Evolutionary conservation across 1,284 basidiomycete species (phyloP).

Genomic region (Microbotryomycetes sp.): DNA sequence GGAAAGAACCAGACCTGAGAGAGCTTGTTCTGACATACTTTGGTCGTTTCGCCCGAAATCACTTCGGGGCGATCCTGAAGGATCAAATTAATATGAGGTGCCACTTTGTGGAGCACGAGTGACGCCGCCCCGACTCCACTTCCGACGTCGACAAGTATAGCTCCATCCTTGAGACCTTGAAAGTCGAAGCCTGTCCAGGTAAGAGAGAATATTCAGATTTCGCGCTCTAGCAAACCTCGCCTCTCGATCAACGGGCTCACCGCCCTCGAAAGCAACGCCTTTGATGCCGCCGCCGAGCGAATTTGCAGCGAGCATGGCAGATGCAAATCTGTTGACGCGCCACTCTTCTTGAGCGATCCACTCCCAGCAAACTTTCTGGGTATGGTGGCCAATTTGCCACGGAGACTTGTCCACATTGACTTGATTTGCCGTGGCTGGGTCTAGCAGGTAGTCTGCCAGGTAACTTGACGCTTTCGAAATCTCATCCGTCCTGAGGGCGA

Average conservation of each 20-base stretch:
- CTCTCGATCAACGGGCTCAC: too few species aligned
- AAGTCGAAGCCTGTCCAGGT: constrained; percentile 6
- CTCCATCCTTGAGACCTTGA: constrained; percentile 46
- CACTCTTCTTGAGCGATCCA: not conserved
- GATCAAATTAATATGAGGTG: constrained; percentile 52
- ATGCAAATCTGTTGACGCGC: not conserved
- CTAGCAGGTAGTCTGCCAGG: constrained; percentile 44
- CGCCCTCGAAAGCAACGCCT: not conserved
- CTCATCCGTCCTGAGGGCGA: constrained; percentile 54
- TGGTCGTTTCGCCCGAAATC: constrained; percentile 47
- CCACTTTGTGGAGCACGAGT: constrained; percentile 56
- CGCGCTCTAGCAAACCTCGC: too few species aligned
- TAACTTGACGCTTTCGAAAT: constrained; percentile 61
- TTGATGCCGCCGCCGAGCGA: not conserved
- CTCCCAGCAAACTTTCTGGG: constrained; percentile 18
- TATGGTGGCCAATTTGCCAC: constrained; percentile 41
- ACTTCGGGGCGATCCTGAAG: constrained; percentile 63
- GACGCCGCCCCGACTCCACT: constrained; percentile 66
- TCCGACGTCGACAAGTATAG: constrained; percentile 62
- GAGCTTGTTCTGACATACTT: not conserved
- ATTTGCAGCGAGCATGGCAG: not conserved
- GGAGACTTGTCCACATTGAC: constrained; percentile 39
- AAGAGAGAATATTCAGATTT: too few species aligned
- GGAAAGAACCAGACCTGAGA: not conserved
- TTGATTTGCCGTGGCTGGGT: constrained; percentile 52